phyloP scores from a whole-genome alignment of 768 basidiomycete genomes.

The Punctularia strigosozonata region DNA sequence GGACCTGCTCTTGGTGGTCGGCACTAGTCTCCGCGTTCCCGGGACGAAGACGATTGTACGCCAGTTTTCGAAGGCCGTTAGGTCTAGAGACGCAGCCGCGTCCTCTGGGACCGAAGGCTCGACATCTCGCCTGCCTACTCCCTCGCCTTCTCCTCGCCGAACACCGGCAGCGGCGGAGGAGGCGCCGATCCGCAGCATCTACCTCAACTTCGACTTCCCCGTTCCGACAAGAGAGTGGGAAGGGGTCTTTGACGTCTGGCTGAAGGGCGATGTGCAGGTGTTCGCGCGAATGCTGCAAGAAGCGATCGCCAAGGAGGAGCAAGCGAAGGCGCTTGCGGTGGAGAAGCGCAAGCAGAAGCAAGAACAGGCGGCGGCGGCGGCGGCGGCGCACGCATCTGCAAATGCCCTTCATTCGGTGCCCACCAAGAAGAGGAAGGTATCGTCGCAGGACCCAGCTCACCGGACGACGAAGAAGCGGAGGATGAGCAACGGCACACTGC shows the following conservation, averaged over 20 bases:
- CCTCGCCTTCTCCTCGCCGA: constrained; percentile 36
- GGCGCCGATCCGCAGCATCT: constrained; percentile 53
- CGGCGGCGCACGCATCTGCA: neutral
- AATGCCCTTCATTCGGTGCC: neutral
- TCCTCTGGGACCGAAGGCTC: constrained; percentile 19
- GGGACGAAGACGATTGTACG: constrained; percentile 88
- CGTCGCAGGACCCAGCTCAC: too few relatives aligned
- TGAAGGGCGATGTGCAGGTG: constrained; percentile 77
- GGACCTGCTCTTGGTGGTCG: constrained; percentile 80
- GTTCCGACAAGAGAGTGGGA: constrained; percentile 81
- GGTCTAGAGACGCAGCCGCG: constrained; percentile 30
- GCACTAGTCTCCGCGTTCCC: constrained; percentile 80
- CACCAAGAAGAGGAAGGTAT: neutral
- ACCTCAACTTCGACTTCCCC: constrained; percentile 82
- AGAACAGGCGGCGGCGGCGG: constrained; percentile 23
- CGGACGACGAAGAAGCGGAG: too few relatives aligned
- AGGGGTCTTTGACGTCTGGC: constrained; percentile 82
- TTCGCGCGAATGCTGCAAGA: constrained; percentile 54
- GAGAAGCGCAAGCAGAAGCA: constrained; percentile 50
- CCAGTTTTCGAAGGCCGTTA: constrained; percentile 74
- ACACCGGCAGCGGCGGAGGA: constrained; percentile 31
- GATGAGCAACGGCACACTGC: too few relatives aligned
- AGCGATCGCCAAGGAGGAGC: constrained; percentile 45
- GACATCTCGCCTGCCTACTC: constrained; percentile 14
- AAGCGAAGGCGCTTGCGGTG: constrained; percentile 37